A percentile compares a stretch with the other conserved stretches of the same genome.
Conservation (phyloP, 164 flowering plant species). For the Santalum album region DNA sequence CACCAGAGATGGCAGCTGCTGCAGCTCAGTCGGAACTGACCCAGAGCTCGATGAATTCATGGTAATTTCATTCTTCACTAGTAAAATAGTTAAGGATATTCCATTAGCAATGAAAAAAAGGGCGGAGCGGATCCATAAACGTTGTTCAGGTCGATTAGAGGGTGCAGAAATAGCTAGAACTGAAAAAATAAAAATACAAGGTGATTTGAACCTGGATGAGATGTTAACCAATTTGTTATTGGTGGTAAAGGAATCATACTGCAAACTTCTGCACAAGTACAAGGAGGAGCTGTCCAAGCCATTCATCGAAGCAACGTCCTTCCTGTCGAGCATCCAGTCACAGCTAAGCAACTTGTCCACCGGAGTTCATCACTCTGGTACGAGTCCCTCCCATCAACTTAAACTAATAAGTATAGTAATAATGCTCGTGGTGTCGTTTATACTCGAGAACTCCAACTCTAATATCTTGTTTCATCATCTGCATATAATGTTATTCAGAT, state of each 20-base stretch:
- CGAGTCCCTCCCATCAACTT: too few species aligned
- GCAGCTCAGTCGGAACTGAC: slow-evolving; percentile 32
- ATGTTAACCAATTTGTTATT: neutral
- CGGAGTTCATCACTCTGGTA: slow-evolving; percentile 11
- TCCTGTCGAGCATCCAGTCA: slow-evolving; percentile 39
- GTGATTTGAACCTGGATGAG: neutral
- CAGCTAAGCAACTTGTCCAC: slow-evolving; percentile 39
- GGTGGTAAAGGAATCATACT: slow-evolving; percentile 37
- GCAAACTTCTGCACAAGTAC: slow-evolving; percentile 32
- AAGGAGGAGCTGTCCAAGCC: slow-evolving; percentile 43
- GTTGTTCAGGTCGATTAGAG: too few species aligned
- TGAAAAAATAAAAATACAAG: too few species aligned
- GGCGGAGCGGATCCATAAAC: too few species aligned
- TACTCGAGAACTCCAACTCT: too few species aligned
- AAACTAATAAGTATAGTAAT: too few species aligned
- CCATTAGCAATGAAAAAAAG: too few species aligned
- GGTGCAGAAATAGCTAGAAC: too few species aligned
- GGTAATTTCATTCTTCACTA: slow-evolving; percentile 21
- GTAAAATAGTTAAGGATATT: too few species aligned
- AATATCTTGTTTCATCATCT: too few species aligned
- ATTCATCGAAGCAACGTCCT: slow-evolving; percentile 40
- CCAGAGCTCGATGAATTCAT: slow-evolving; percentile 57
- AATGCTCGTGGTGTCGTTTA: too few species aligned
- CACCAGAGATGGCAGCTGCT: too few species aligned
- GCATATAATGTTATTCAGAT: slow-evolving; percentile 15